These are phyloP conservation scores for Saturnispora kantuleensis DNA, from an alignment of 805 yeast species.

Conservation along the genomic window DNA sequence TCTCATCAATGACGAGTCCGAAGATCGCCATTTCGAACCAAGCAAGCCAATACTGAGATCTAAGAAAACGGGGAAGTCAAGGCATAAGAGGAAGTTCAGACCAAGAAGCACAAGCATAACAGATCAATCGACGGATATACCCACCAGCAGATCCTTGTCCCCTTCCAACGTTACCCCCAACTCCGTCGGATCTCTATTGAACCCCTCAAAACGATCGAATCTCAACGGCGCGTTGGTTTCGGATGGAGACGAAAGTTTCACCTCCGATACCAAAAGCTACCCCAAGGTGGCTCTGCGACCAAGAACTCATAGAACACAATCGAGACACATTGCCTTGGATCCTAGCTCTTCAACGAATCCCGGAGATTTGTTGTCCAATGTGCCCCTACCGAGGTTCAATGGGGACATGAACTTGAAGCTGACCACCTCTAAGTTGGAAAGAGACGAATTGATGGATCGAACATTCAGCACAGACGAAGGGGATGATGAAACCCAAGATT, in stretches of 20 bases:
- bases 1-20: background rate
- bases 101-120: no score
- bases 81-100: no score
- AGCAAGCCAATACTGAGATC: background rate
- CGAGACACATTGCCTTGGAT: conserved; percentile 43
- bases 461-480: conserved; percentile 39
- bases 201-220: conserved; percentile 5
- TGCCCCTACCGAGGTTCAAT: conserved; percentile 37
- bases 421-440: conserved; percentile 8
- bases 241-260: conserved; percentile 20
- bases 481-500: conserved; percentile 60
- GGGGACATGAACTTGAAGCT: conserved; percentile 5
- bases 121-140: no score
- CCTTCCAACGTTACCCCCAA: background rate
- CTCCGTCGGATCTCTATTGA: background rate
- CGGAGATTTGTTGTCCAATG: conserved; percentile 77
- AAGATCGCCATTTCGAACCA: no score
- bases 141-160: conserved; percentile 1
- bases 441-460: conserved; percentile 24
- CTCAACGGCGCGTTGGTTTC: conserved; percentile 4
- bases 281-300: background rate
- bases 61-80: background rate
- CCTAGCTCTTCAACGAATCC: conserved; percentile 59
- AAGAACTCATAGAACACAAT: conserved; percentile 11
- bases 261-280: conserved; percentile 2